phyloP scores from a whole-genome alignment of 169 alveolate species.

The Babesia sp. region DNA sequence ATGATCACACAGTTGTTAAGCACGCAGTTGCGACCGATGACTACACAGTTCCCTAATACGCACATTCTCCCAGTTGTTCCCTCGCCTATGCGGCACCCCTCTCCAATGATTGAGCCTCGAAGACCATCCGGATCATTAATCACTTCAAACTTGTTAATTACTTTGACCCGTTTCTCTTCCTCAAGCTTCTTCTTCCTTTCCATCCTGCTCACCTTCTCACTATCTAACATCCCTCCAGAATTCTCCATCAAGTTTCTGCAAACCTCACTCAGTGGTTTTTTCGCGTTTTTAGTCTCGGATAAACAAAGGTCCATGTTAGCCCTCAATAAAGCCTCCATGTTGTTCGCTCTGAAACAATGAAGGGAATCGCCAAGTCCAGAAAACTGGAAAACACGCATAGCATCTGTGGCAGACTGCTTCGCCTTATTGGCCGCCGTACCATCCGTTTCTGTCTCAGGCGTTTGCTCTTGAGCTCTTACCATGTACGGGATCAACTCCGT shows the following conservation, averaged over 20 bases:
- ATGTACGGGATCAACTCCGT: too few species aligned
- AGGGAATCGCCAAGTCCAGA: slow-evolving; percentile 34
- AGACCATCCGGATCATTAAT: too few species aligned
- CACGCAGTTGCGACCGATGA: slow-evolving; percentile 54
- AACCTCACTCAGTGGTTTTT: too few species aligned
- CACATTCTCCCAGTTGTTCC: slow-evolving; percentile 20
- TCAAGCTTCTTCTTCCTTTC: too few species aligned
- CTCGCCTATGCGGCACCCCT: slow-evolving; percentile 5
- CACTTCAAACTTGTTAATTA: too few species aligned
- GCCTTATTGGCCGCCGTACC: slow-evolving; percentile 5
- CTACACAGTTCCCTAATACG: slow-evolving; percentile 68
- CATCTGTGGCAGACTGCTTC: neutral
- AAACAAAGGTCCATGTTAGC: slow-evolving; percentile 40
- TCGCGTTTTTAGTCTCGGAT: too few species aligned
- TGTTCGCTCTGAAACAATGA: slow-evolving; percentile 52
- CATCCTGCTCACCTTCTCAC: too few species aligned
- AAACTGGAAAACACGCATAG: slow-evolving; percentile 29
- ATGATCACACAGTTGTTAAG: slow-evolving; percentile 66
- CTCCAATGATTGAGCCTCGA: slow-evolving; percentile 3
- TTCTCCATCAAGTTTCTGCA: too few species aligned
- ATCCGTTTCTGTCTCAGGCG: neutral
- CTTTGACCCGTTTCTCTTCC: too few species aligned
- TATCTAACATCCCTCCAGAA: too few species aligned
- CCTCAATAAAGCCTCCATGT: slow-evolving; percentile 48
- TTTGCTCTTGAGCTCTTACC: slow-evolving; percentile 44